phyloP scores from a whole-genome alignment of 805 yeast species.

The Geotrichum ghanense region DNA sequence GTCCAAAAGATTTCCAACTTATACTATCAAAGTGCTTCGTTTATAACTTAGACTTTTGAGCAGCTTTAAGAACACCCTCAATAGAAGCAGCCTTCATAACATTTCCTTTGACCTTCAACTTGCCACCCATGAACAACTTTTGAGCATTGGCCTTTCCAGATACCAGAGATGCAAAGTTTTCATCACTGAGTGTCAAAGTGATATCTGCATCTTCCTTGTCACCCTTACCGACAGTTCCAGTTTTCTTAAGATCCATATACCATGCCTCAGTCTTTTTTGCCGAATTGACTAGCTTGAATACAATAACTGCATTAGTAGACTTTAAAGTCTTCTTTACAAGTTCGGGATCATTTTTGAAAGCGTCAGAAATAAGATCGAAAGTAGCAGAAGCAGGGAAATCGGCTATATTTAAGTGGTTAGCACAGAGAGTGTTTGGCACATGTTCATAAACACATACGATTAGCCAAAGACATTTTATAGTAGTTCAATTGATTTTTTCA shows the following conservation, averaged over 20 bases:
- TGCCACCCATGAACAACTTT: slow-evolving; percentile 72
- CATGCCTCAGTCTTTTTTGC: slow-evolving; percentile 49
- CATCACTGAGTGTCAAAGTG: slow-evolving; percentile 51
- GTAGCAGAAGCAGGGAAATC: slow-evolving; percentile 29
- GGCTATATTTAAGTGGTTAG: slow-evolving; percentile 15
- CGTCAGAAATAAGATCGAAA: slow-evolving; percentile 27
- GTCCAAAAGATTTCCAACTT: background rate
- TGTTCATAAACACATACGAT: slow-evolving; percentile 7
- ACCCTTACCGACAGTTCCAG: slow-evolving; percentile 40
- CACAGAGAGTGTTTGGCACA: too few relatives aligned
- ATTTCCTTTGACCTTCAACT: slow-evolving; percentile 79
- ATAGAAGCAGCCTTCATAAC: slow-evolving; percentile 80
- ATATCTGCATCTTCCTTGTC: slow-evolving; percentile 41
- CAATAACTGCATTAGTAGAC: slow-evolving; percentile 49
- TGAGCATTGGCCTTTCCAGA: slow-evolving; percentile 77
- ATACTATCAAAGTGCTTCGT: background rate
- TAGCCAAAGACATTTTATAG: slow-evolving; percentile 8
- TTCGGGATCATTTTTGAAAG: slow-evolving; percentile 21
- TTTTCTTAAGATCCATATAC: slow-evolving; percentile 55
- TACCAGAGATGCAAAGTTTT: slow-evolving; percentile 59
- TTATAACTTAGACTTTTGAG: slow-evolving; percentile 12
- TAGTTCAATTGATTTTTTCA: background rate
- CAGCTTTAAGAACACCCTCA: slow-evolving; percentile 53
- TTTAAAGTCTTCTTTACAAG: slow-evolving; percentile 25
- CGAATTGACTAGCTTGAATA: slow-evolving; percentile 55